A percentile compares a stretch with the other conserved stretches of the same genome.
phyloP scores from a whole-genome alignment of 805 yeast genomes.

The Saccharomyces eubayanus region DNA sequence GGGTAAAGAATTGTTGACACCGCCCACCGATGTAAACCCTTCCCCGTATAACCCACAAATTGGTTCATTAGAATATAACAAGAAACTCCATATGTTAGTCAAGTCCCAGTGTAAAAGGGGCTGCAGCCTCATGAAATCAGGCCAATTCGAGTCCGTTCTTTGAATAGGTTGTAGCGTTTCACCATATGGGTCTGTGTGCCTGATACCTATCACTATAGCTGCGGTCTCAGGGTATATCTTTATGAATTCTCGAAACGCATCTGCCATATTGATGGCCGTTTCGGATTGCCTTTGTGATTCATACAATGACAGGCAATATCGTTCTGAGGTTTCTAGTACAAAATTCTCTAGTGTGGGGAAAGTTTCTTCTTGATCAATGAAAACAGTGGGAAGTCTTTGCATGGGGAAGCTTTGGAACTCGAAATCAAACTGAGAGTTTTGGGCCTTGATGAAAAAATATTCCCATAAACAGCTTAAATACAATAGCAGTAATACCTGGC shows the following conservation, averaged over 20 bases:
- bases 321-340: conserved; percentile 43
- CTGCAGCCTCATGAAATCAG: conserved; percentile 71
- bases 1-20: conserved; percentile 55
- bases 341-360: conserved; percentile 66
- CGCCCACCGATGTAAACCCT: conserved; percentile 91
- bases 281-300: conserved; percentile 25
- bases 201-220: conserved; percentile 79
- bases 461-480: conserved; percentile 50
- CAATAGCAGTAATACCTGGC: conserved; percentile 76
- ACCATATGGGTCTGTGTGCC: conserved; percentile 85
- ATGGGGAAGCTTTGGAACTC: conserved; percentile 20
- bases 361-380: conserved; percentile 65
- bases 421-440: conserved; percentile 20
- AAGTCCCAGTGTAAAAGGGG: conserved; percentile 88
- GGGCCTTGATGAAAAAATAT: conserved; percentile 12
- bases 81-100: conserved; percentile 77
- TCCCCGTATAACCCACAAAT: conserved; percentile 71
- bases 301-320: conserved; percentile 47
- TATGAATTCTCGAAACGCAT: conserved; percentile 63
- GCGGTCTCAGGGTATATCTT: conserved; percentile 43
- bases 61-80: conserved; percentile 46
- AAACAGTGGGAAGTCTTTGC: conserved; percentile 41
- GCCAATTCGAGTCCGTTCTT: conserved; percentile 86
- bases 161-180: conserved; percentile 50
- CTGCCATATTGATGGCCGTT: conserved; percentile 40